Evolutionary conservation across 495 filamentous ascomycete species (phyloP), one percentile per base, ranked within the genome.

Genomic region (Aspergillus affinis): DNA sequence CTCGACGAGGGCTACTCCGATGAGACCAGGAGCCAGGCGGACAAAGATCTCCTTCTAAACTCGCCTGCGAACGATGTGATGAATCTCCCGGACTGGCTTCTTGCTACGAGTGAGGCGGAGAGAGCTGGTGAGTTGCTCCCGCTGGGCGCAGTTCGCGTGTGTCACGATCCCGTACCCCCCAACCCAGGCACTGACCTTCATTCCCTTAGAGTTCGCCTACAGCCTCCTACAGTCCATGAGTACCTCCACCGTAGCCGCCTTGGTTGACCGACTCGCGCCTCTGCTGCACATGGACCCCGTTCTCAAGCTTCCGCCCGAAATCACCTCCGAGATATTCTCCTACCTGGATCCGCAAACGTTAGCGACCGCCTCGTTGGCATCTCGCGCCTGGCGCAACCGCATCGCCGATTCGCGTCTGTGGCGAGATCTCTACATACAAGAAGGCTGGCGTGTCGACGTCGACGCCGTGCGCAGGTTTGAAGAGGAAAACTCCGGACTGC

Each of bases 271-370:
- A 47, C 77, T 96, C 18, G 86, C 87, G 50, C 90, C 88, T 8
- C 84, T 90, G 6, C 86, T 96, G 23, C 92, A 97, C 72, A 91
- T 97, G 75, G 91, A 98, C 74, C 96, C 96, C 49, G 83, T 96
- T 30, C 74, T 84, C 58, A 85, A 90, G 65, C 84, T 98, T 9
- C 94, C 94, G 0, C 84, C 90, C 2, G 94, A 98, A 69, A 85
- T 98, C 58, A 93, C 89, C 52, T 86, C 92, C 55, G 87, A 94
- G 65, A 88, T 97, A 17, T 88, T 98, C 46, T 89, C 88, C 30
- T 96, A 90, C 67, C 84, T 98, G 30, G 87, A 91, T 45, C 86
- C 90, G 0, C 69, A 82, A 15, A 89, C 89, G 7, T 81, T 98
- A 46, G 76, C 97, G 56, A 85, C 84, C 57, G 89, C 92, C 7